Percentiles rank a stretch among this genome's conserved stretches.
These are phyloP conservation scores for Chalciporus pseudorubinellus DNA, from an alignment of 768 basidiomycete species.

Conservation along the genomic window DNA sequence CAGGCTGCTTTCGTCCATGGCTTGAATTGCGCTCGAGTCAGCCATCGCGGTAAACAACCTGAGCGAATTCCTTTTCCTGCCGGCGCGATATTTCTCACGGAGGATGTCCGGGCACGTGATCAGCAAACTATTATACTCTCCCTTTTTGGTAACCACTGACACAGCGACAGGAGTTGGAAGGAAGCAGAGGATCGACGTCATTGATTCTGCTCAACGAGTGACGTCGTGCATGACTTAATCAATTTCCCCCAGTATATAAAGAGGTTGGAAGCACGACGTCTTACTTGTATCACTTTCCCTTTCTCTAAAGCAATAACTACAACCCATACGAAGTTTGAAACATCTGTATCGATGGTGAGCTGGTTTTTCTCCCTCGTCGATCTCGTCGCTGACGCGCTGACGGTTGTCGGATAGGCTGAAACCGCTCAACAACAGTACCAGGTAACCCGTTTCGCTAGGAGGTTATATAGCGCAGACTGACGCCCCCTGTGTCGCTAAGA, in stretches of 20 bases:
- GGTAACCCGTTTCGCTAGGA: conserved; percentile 8
- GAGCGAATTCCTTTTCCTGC: no score
- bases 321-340: not conserved
- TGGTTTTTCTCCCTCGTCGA: not conserved
- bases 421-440: conserved; percentile 19
- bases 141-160: not conserved
- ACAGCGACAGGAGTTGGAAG: not conserved
- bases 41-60: conserved; percentile 21
- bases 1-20: conserved; percentile 21
- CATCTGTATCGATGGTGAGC: conserved; percentile 12
- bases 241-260: conserved; percentile 15
- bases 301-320: not conserved
- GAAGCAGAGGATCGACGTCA: conserved; percentile 17
- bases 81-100: not conserved
- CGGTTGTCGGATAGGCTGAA: conserved; percentile 14
- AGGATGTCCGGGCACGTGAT: not conserved
- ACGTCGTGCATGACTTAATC: conserved; percentile 19
- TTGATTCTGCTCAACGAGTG: conserved; percentile 1
- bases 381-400: conserved; percentile 11
- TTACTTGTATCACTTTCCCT: not conserved
- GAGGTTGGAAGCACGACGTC: not conserved
- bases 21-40: conserved; percentile 23
- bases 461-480: not conserved
- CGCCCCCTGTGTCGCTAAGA: conserved; percentile 11
- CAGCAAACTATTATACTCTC: not conserved